A percentile compares a stretch with the other conserved stretches of the same genome.
These are phyloP conservation scores for Phytophthora lateralis DNA, from an alignment of 352 stramenopile genomes.

Conservation along the genomic window DNA sequence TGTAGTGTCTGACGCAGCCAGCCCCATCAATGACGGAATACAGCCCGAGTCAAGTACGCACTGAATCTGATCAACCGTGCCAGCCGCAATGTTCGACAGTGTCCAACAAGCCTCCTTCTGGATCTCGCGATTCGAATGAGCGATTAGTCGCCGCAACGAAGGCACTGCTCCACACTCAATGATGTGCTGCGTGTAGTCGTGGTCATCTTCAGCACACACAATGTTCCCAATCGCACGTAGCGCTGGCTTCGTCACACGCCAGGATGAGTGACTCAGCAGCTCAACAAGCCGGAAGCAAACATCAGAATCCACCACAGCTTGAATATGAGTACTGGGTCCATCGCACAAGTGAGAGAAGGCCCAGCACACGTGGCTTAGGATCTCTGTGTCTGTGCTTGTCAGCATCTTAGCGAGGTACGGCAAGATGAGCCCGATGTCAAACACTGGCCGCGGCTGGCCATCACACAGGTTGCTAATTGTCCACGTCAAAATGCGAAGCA, in stretches of 20 bases:
- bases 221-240: slow-evolving; percentile 99
- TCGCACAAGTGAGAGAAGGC: slow-evolving; percentile 98
- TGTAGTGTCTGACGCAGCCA: slow-evolving; percentile 92
- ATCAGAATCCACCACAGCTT: slow-evolving; percentile 92
- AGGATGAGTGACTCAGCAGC: slow-evolving; percentile 92
- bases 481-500: slow-evolving; percentile 93
- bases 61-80: slow-evolving; percentile 97
- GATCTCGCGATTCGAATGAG: slow-evolving; percentile 97
- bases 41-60: slow-evolving; percentile 96
- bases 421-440: slow-evolving; percentile 91
- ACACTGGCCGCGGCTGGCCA: slow-evolving; percentile 86
- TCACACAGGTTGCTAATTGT: slow-evolving; percentile 94
- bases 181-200: slow-evolving; percentile 94
- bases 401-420: slow-evolving; percentile 92
- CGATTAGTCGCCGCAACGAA: slow-evolving; percentile 93
- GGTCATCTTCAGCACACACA: slow-evolving; percentile 96
- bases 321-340: slow-evolving; percentile 96
- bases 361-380: slow-evolving; percentile 95
- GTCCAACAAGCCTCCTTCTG: slow-evolving; percentile 98
- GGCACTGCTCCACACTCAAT: slow-evolving; percentile 96
- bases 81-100: slow-evolving; percentile 97
- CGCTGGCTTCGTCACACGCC: slow-evolving; percentile 96
- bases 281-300: slow-evolving; percentile 93
- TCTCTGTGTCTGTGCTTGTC: slow-evolving; percentile 94
- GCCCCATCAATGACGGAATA: slow-evolving; percentile 94